These are phyloP conservation scores for Dentipellis sp. DNA, from an alignment of 768 basidiomycete genomes.

Conservation along the genomic window DNA sequence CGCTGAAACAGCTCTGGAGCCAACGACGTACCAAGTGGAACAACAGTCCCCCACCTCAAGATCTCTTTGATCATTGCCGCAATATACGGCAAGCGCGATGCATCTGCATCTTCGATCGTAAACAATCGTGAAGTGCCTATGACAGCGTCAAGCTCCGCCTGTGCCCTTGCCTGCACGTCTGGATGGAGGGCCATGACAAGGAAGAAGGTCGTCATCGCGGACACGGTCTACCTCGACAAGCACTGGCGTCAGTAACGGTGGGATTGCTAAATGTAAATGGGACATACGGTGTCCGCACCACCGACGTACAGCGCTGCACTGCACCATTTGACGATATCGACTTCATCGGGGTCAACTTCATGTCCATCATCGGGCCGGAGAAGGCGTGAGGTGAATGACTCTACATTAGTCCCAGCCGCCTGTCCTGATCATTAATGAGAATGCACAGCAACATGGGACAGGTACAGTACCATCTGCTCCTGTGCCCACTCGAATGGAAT, in stretches of 20 bases:
- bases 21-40: not conserved
- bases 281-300: not conserved
- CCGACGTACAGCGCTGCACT: slow-evolving; percentile 1
- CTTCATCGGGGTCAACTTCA: not conserved
- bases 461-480: not conserved
- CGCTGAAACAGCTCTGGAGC: not conserved
- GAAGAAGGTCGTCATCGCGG: slow-evolving; percentile 17
- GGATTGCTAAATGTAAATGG: too few relatives aligned
- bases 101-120: not conserved
- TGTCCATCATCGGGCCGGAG: not conserved
- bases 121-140: slow-evolving; percentile 3
- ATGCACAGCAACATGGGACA: not conserved
- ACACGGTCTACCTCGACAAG: slow-evolving; percentile 4
- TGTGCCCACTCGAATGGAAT: slow-evolving; percentile 16
- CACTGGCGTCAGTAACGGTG: too few relatives aligned
- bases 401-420: not conserved
- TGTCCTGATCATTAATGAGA: slow-evolving; percentile 8
- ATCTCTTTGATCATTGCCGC: slow-evolving; percentile 9
- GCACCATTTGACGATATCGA: slow-evolving; percentile 8
- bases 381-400: not conserved
- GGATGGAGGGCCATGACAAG: slow-evolving; percentile 25
- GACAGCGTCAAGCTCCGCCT: slow-evolving; percentile 21
- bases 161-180: slow-evolving; percentile 19
- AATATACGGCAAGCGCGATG: slow-evolving; percentile 5
- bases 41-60: slow-evolving; percentile 5